phyloP scores from a whole-genome alignment of 495 filamentous ascomycete genomes.

The Trypethelium eluteriae region DNA sequence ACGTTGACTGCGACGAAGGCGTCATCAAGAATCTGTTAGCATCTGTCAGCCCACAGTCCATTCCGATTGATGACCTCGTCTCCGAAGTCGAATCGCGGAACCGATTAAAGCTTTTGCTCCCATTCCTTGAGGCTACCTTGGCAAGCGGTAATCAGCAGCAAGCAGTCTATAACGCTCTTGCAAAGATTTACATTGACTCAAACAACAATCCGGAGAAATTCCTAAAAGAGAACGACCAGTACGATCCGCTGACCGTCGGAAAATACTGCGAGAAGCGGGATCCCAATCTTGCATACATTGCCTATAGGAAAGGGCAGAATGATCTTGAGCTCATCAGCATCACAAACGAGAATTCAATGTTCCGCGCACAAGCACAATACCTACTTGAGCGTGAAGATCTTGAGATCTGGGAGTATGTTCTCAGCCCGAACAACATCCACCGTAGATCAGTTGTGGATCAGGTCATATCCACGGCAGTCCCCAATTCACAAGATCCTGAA shows the following conservation, averaged over 20 bases:
- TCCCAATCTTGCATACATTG: constrained; percentile 91
- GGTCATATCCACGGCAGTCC: constrained; percentile 92
- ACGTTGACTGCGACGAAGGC: constrained; percentile 92
- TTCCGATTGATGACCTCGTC: constrained; percentile 95
- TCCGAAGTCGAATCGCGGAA: constrained; percentile 91
- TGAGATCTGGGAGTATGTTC: constrained; percentile 90
- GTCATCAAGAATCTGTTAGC: constrained; percentile 91
- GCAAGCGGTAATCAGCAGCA: constrained; percentile 92
- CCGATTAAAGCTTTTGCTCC: constrained; percentile 87
- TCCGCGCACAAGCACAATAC: constrained; percentile 91
- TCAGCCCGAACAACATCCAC: constrained; percentile 91
- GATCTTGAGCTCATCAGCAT: constrained; percentile 95
- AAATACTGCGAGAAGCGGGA: constrained; percentile 99
- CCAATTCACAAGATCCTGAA: constrained; percentile 86
- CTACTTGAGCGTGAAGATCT: constrained; percentile 81
- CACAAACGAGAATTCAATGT: constrained; percentile 99
- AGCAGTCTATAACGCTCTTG: constrained; percentile 95
- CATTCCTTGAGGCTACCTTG: constrained; percentile 91
- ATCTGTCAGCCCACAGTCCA: constrained; percentile 73
- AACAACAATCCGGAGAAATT: constrained; percentile 99
- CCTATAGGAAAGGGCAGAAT: constrained; percentile 94
- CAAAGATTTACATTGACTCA: constrained; percentile 99
- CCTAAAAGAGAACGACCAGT: constrained; percentile 95
- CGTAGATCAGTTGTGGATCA: constrained; percentile 91
- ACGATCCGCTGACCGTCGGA: constrained; percentile 85